phyloP scores from a whole-genome alignment of 805 yeast genomes.

The Wickerhamomyces chambardii region DNA sequence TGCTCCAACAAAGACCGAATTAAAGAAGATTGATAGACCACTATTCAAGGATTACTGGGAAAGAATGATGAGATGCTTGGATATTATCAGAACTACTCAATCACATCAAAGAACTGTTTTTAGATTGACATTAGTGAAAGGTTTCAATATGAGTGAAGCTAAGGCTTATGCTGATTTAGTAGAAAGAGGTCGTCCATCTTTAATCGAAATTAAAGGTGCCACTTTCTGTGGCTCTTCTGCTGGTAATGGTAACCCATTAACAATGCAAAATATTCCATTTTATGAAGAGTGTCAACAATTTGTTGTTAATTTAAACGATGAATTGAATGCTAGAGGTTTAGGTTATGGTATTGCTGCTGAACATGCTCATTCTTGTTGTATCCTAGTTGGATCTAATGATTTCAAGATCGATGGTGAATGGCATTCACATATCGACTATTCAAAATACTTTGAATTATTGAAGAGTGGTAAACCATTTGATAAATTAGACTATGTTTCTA shows the following conservation, averaged over 20 bases:
- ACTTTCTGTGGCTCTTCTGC: constrained; percentile 88
- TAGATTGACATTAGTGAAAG: constrained; percentile 84
- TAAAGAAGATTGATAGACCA: constrained; percentile 83
- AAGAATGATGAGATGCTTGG: constrained; percentile 70
- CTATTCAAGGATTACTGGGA: constrained; percentile 91
- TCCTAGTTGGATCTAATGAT: constrained; percentile 67
- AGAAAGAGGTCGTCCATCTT: constrained; percentile 71
- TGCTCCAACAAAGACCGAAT: constrained; percentile 78
- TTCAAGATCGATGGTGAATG: constrained; percentile 67
- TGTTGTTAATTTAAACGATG: constrained; percentile 54
- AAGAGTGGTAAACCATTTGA: constrained; percentile 56
- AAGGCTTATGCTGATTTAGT: constrained; percentile 84
- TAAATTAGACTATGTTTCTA: constrained; percentile 71
- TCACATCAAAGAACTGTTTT: constrained; percentile 84
- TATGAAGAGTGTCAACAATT: constrained; percentile 82
- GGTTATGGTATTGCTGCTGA: constrained; percentile 85
- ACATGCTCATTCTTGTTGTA: constrained; percentile 93
- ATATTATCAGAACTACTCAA: constrained; percentile 65
- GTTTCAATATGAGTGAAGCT: constrained; percentile 79
- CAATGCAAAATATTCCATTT: constrained; percentile 94
- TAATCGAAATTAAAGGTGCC: constrained; percentile 90
- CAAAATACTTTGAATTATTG: constrained; percentile 62
- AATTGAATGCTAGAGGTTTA: constrained; percentile 56
- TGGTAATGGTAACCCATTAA: constrained; percentile 79
- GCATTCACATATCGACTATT: constrained; percentile 86